A percentile compares a stretch with the other conserved stretches of the same genome.
Evolutionary conservation across 768 basidiomycete species (phyloP).

Genomic region (Pleurotus eryngii): DNA sequence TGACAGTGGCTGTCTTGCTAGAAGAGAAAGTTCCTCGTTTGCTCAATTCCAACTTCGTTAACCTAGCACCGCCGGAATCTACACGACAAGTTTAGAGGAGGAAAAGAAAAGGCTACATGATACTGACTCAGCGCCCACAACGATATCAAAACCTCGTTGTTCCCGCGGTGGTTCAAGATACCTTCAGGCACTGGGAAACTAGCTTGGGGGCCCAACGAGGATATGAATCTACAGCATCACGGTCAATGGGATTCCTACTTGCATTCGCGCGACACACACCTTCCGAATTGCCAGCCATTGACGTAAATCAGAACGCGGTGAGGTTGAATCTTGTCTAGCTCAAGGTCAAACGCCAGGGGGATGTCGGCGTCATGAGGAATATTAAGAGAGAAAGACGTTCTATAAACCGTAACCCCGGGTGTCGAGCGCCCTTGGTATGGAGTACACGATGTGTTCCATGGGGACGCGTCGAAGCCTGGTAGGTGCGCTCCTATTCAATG

Average conservation of each 20-base stretch:
- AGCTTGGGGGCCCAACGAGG: slow-evolving; percentile 38
- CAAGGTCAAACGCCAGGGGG: slow-evolving; percentile 58
- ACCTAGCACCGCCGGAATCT: slow-evolving; percentile 26
- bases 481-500: slow-evolving; percentile 45
- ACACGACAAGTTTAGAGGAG: background rate
- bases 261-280: slow-evolving; percentile 31
- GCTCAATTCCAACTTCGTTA: slow-evolving; percentile 26
- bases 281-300: slow-evolving; percentile 75
- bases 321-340: slow-evolving; percentile 39
- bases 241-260: background rate
- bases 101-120: background rate
- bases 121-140: slow-evolving; percentile 33
- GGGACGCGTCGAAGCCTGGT: slow-evolving; percentile 53
- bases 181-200: slow-evolving; percentile 45
- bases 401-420: slow-evolving; percentile 63
- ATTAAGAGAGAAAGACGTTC: slow-evolving; percentile 54
- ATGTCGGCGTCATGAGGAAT: slow-evolving; percentile 51
- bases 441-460: slow-evolving; percentile 46
- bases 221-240: slow-evolving; percentile 22
- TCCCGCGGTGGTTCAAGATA: slow-evolving; percentile 32
- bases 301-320: slow-evolving; percentile 67
- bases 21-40: slow-evolving; percentile 24
- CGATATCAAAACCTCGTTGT: slow-evolving; percentile 30
- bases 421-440: slow-evolving; percentile 41
- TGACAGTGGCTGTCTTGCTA: slow-evolving; percentile 24